Percentiles rank a stretch among this genome's conserved stretches.
These are phyloP conservation scores for Petunia hybrid DNA, from an alignment of 305 asterid genomes.

Conservation along the genomic window DNA sequence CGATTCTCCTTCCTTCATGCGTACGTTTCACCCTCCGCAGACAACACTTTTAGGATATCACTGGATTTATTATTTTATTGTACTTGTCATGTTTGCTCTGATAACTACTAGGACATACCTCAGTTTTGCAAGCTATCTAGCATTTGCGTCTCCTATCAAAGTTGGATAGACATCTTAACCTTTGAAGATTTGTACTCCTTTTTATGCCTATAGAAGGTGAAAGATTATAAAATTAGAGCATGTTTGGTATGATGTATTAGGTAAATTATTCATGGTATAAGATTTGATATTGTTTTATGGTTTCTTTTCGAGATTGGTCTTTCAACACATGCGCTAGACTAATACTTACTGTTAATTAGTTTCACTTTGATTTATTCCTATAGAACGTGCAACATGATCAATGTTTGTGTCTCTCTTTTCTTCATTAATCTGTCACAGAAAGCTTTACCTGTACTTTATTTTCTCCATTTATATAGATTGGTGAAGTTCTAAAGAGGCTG, in stretches of 20 bases:
- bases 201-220: too few species aligned
- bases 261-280: too few species aligned
- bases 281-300: too few species aligned
- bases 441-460: not conserved
- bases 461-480: conserved; percentile 35
- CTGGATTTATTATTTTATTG: too few species aligned
- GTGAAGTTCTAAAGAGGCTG: conserved; percentile 59
- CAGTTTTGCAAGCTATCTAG: not conserved
- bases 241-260: too few species aligned
- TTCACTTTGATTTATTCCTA: not conserved
- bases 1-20: too few species aligned
- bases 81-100: not conserved
- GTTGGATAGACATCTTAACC: not conserved
- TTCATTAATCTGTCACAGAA: not conserved
- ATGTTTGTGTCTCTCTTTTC: not conserved
- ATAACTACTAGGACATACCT: not conserved
- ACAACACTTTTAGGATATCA: too few species aligned
- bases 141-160: not conserved
- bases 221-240: too few species aligned
- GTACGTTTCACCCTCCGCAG: too few species aligned
- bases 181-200: not conserved
- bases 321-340: not conserved
- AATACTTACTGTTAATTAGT: not conserved
- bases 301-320: not conserved
- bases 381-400: not conserved